Base-by-base conservation (phyloP, 495 filamentous ascomycete genomes). In the Penicillium desertorum region DNA sequence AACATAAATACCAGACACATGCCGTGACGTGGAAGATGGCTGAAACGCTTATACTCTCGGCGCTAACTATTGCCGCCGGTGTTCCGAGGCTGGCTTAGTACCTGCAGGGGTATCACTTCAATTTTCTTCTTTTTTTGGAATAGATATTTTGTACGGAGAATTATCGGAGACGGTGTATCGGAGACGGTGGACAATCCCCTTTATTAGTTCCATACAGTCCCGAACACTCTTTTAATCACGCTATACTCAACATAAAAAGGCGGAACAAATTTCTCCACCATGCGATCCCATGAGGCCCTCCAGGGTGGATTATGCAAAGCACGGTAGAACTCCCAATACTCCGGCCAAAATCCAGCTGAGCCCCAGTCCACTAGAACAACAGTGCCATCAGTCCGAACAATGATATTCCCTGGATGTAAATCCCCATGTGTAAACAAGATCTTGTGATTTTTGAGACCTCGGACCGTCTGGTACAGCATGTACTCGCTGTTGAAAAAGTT, bases 391-490 rank as follows among this genome's bases (percentile, higher is more conserved):
- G 22, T 6, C 19, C 57, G 56, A 19, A 75, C 55, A 48, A 74
- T 56, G 39, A 74, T 71, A 49, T 75, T 75, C 14, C 54, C 56
- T 45, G 42, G 62, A 60, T 69, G 63, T n/a, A 75, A 51, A 54
- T 74, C 72, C 22, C 34, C 63, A 60, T 73, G 72, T 8, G 62
- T 73, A 47, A 73, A 66, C 23, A 65, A 58, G 27, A 76, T 69
- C 16, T 43, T 43, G 37, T 65, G 60, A 12, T 53, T 54, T 25
- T 56, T 54, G 20, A 64, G 46, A 48, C 23, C 41, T 20, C 41
- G 19, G 41, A 23, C 17, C 19, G 41, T 43, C 41, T 43, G 19
- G 19, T 43, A 12, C 41, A 43, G 41, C 41, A 43, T 22, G 10
- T 43, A 43, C 17, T 22, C 41, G 8, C 3, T 23, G 10, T 43